Conservation (phyloP, 2,329 filamentous ascomycete genomes). For the Fusarium agapanthi region DNA sequence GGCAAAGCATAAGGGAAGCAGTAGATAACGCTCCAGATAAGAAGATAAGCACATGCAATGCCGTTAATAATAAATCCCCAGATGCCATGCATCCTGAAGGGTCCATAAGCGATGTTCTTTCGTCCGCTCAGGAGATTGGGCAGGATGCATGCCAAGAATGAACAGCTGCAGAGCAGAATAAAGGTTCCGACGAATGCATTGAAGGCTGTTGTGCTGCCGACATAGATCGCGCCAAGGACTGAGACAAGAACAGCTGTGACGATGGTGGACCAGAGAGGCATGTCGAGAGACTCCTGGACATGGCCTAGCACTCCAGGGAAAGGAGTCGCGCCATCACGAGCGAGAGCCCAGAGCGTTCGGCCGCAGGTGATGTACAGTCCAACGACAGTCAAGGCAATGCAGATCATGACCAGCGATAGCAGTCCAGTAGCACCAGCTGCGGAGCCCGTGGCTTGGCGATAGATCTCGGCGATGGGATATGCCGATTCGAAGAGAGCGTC, state of each 20-base stretch:
- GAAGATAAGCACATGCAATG: slow-evolving; percentile 64
- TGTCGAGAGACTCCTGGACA: slow-evolving; percentile 44
- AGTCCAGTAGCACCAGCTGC: slow-evolving; percentile 60
- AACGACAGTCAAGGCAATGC: slow-evolving; percentile 48
- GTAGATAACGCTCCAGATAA: slow-evolving; percentile 70
- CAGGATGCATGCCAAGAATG: slow-evolving; percentile 70
- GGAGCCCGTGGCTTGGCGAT: slow-evolving; percentile 65
- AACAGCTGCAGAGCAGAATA: slow-evolving; percentile 48
- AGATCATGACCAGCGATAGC: slow-evolving; percentile 52
- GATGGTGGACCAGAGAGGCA: slow-evolving; percentile 57
- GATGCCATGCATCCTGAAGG: slow-evolving; percentile 62
- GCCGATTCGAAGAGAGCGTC: slow-evolving; percentile 59
- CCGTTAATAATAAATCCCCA: slow-evolving; percentile 61
- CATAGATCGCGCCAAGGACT: slow-evolving; percentile 69
- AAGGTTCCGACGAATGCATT: slow-evolving; percentile 68
- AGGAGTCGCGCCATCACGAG: slow-evolving; percentile 51
- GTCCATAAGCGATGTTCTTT: slow-evolving; percentile 57
- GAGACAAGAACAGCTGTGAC: slow-evolving; percentile 57
- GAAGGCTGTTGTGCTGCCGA: slow-evolving; percentile 73
- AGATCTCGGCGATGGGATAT: slow-evolving; percentile 74
- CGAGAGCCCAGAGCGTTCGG: slow-evolving; percentile 52
- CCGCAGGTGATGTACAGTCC: slow-evolving; percentile 52
- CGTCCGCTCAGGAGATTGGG: slow-evolving; percentile 59
- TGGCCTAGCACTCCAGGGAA: slow-evolving; percentile 42
- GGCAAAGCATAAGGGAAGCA: slow-evolving; percentile 64